A percentile compares a stretch with the other conserved stretches of the same genome.
These are phyloP conservation scores for Kockovaella imperatae DNA, from an alignment of 768 basidiomycete species.

Conservation along the genomic window DNA sequence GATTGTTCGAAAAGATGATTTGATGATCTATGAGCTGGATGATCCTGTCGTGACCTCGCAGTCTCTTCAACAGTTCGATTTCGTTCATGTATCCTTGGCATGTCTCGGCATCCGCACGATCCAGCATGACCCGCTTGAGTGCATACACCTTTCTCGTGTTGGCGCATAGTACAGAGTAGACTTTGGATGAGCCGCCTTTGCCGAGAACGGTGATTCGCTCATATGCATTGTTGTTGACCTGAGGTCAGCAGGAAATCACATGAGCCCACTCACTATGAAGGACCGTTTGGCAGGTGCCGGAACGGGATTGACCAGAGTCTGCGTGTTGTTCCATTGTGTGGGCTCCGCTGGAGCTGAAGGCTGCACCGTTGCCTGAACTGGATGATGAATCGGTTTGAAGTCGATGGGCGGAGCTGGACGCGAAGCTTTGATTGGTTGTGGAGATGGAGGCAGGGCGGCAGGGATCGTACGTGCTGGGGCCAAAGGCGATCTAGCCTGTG, in stretches of 20 bases:
- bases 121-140: constrained; percentile 83
- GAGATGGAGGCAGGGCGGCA: background rate
- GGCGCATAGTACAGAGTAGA: constrained; percentile 77
- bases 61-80: constrained; percentile 81
- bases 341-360: too few species aligned
- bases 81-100: constrained; percentile 93
- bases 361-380: too few species aligned
- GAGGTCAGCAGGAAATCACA: constrained; percentile 2
- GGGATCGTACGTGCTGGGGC: too few species aligned
- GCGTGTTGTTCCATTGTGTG: too few species aligned
- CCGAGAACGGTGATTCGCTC: constrained; percentile 82
- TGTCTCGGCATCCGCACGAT: constrained; percentile 79
- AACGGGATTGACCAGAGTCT: too few species aligned
- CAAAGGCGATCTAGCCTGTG: too few species aligned
- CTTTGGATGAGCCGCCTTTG: constrained; percentile 89
- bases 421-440: background rate
- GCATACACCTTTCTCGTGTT: constrained; percentile 68
- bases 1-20: constrained; percentile 61
- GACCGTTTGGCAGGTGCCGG: constrained; percentile 16
- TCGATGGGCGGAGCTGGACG: background rate
- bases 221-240: constrained; percentile 76
- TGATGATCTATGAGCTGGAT: constrained; percentile 88
- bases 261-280: constrained; percentile 24
- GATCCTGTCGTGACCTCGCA: constrained; percentile 87
- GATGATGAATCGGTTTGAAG: too few species aligned